These are phyloP conservation scores for Daldinia childiae DNA, from an alignment of 495 filamentous ascomycete species.

Conservation along the genomic window DNA sequence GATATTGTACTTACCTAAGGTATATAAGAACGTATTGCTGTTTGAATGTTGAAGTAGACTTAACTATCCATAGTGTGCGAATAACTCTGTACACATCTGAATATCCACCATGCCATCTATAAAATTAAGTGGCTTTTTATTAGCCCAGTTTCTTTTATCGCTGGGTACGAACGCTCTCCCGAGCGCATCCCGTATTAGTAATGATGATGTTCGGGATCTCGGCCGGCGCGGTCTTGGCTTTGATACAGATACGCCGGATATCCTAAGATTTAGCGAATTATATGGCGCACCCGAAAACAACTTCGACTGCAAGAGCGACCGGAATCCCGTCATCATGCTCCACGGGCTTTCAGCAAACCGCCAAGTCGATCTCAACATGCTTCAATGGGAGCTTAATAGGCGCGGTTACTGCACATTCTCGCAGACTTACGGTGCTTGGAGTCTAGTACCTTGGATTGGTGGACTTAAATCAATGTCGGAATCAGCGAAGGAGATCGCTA, in stretches of 20 bases:
- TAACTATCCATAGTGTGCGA: not conserved
- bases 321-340: slow-evolving; percentile 62
- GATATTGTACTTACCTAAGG: not conserved
- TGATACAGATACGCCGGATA: slow-evolving; percentile 31
- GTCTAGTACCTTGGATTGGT: slow-evolving; percentile 57
- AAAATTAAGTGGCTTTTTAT: slow-evolving; percentile 4
- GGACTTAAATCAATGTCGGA: slow-evolving; percentile 57
- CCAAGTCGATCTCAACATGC: slow-evolving; percentile 62
- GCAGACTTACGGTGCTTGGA: slow-evolving; percentile 61
- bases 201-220: not conserved
- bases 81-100: not conserved
- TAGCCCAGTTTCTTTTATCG: slow-evolving; percentile 12
- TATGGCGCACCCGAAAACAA: slow-evolving; percentile 47
- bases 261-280: slow-evolving; percentile 26
- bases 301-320: slow-evolving; percentile 45
- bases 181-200: slow-evolving; percentile 1
- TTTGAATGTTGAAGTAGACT: not conserved
- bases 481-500: slow-evolving; percentile 60
- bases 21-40: not conserved
- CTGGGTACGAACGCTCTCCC: slow-evolving; percentile 22
- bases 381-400: slow-evolving; percentile 61
- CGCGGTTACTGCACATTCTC: slow-evolving; percentile 64
- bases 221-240: slow-evolving; percentile 18
- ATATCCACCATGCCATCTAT: slow-evolving; percentile 3
- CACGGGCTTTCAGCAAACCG: slow-evolving; percentile 63